Base-by-base conservation (phyloP, 23 red algal species). In the Gracilariopsis chorda region DNA sequence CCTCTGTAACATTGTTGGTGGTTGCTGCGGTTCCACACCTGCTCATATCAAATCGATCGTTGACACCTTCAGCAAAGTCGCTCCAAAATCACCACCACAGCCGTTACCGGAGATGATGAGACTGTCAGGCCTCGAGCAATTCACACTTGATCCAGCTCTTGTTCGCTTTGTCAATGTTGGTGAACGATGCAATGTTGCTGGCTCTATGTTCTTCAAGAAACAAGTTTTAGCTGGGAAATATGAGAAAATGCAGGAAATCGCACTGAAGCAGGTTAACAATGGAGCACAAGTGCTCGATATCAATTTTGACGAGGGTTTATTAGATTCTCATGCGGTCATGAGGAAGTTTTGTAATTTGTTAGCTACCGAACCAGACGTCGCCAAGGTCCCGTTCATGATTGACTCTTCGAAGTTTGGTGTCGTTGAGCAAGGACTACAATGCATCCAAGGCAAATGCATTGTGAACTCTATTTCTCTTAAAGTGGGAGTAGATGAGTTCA, bases 271-370 rank as follows among this genome's bases (percentile, higher is more conserved):
- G 52, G 92, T 95, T 48, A 86, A 88, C 56, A 95, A 95, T 47
- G 92, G 92, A 35, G 92, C 92, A 1, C 92, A 95, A 52, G 82
- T 95, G 24, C 59, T 95, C 45, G 92, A 95, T 53, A 78, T 95
- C 48, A 95, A 95, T 47, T 95, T 95, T 89, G 92, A 95, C 69
- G 92, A 95, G 92, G 92, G 92, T 6, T 69, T 95, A 24, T 57
- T 95, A 63, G 92, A 95, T 68, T 78, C 81, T 32, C 73, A 95
- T 51, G 92, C 83, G 7, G 74, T 72, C 25, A 95, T 95, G 92
- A 49, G 92, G 29, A 80, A 78, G 69, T 95, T 95, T 40, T 95
- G 82, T 73, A 95, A 95, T 65, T 59, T 95, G 59, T 25, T 95
- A 24, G 92, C 92, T 6, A 95, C 92, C 16, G 92, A 95, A 65